Conservation (phyloP, 345 rosid species). For the Stellera chamaejasme region DNA sequence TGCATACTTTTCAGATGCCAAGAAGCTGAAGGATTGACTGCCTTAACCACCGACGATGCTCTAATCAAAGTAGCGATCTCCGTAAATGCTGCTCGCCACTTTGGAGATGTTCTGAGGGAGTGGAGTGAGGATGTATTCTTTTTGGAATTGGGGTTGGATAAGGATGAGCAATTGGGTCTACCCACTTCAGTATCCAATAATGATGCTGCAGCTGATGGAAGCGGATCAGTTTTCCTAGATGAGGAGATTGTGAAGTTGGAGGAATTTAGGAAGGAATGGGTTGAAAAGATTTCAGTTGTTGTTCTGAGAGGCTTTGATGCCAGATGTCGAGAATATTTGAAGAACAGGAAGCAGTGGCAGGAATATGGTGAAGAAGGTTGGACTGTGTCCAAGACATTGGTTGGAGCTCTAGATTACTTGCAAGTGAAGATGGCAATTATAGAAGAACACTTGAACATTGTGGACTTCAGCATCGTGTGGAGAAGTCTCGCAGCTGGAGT, state of each 20-base stretch:
- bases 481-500: conserved; percentile 69
- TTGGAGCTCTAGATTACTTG: conserved; percentile 66
- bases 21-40: conserved; percentile 94
- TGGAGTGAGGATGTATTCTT: conserved; percentile 89
- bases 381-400: conserved; percentile 51
- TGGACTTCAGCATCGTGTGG: conserved; percentile 66
- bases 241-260: conserved; percentile 50
- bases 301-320: conserved; percentile 82
- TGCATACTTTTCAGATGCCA: conserved; percentile 68
- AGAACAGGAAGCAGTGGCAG: conserved; percentile 82
- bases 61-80: conserved; percentile 68
- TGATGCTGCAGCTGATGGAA: conserved; percentile 16
- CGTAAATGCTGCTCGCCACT: conserved; percentile 54
- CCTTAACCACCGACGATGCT: conserved; percentile 72
- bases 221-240: conserved; percentile 38
- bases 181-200: conserved; percentile 15
- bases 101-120: conserved; percentile 65
- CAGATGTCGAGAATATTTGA: conserved; percentile 60
- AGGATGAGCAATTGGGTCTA: conserved; percentile 29
- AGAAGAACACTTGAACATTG: conserved; percentile 48
- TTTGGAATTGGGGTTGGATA: conserved; percentile 55
- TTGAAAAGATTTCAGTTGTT: conserved; percentile 65
- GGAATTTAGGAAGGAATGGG: conserved; percentile 68
- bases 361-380: conserved; percentile 64
- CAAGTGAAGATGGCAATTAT: conserved; percentile 62